phyloP scores from a whole-genome alignment of 768 basidiomycete genomes.

The Favolaschia claudopus region DNA sequence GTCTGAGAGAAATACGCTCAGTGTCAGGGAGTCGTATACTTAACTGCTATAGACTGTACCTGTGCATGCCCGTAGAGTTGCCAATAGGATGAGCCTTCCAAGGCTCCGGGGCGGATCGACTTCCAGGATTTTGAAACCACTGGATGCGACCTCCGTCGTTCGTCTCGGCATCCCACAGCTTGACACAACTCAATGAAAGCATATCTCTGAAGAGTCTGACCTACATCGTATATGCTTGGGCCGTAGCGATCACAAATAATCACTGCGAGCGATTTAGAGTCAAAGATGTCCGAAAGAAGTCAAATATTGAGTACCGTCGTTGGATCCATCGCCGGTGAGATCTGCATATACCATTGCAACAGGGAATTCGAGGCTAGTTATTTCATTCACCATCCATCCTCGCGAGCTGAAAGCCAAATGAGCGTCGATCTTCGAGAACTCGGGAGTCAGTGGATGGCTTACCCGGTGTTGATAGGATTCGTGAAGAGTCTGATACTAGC shows the following conservation, averaged over 20 bases:
- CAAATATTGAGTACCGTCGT: background rate
- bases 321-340: background rate
- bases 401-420: background rate
- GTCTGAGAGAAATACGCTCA: too few relatives aligned
- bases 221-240: background rate
- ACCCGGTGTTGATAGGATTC: constrained; percentile 6
- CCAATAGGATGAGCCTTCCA: constrained; percentile 1
- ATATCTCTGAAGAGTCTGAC: background rate
- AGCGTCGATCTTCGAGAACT: background rate
- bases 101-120: background rate
- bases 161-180: constrained; percentile 9
- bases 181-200: background rate
- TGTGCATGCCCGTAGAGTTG: constrained; percentile 10
- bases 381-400: constrained; percentile 2
- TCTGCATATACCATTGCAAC: constrained; percentile 1
- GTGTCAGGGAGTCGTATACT: too few relatives aligned
- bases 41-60: too few relatives aligned
- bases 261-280: too few relatives aligned
- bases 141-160: constrained; percentile 2
- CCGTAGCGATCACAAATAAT: constrained; percentile 12
- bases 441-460: background rate
- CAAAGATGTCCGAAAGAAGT: background rate
- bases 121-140: background rate
- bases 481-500: constrained; percentile 1
- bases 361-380: background rate